Evolutionary conservation across 306 rosid genomes (phyloP).

Genomic region (Rosa rugosa): DNA sequence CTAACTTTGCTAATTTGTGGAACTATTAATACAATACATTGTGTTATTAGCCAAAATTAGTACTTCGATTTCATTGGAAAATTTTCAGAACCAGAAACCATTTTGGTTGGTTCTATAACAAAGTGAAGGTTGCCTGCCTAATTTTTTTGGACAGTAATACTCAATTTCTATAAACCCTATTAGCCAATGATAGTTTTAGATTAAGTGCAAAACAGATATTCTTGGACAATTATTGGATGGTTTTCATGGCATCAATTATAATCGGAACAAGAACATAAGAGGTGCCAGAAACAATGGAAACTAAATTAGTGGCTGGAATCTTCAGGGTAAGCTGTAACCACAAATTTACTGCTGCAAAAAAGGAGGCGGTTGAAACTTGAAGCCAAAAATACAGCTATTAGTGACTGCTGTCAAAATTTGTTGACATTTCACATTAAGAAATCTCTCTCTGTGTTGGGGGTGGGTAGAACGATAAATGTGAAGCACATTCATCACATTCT

Average conservation of each 20-base stretch:
- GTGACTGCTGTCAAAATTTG: slow-evolving; percentile 10
- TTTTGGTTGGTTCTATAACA: not conserved
- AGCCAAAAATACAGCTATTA: slow-evolving; percentile 17
- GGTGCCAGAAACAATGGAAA: slow-evolving; percentile 5
- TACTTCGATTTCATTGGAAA: not conserved
- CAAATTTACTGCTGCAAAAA: slow-evolving; percentile 24
- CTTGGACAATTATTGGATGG: not conserved
- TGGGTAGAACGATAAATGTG: not conserved
- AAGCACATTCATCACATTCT: not conserved
- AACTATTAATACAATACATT: not conserved
- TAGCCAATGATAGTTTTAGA: not conserved
- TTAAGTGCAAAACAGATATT: not conserved
- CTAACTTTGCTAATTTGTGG: not conserved
- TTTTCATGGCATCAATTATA: not conserved
- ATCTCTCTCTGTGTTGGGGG: not conserved
- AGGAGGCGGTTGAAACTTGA: slow-evolving; percentile 7
- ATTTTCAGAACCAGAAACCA: not conserved
- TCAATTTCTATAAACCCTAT: not conserved
- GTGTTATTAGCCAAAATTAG: not conserved
- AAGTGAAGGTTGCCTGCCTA: not conserved
- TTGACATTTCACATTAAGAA: slow-evolving; percentile 3
- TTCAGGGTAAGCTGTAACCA: slow-evolving; percentile 15
- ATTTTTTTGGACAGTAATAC: not conserved
- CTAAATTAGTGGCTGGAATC: slow-evolving; percentile 23
- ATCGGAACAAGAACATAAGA: not conserved